These are phyloP conservation scores for Trypanosomatidae sp. DNA, from an alignment of 208 protist species.

Conservation along the genomic window DNA sequence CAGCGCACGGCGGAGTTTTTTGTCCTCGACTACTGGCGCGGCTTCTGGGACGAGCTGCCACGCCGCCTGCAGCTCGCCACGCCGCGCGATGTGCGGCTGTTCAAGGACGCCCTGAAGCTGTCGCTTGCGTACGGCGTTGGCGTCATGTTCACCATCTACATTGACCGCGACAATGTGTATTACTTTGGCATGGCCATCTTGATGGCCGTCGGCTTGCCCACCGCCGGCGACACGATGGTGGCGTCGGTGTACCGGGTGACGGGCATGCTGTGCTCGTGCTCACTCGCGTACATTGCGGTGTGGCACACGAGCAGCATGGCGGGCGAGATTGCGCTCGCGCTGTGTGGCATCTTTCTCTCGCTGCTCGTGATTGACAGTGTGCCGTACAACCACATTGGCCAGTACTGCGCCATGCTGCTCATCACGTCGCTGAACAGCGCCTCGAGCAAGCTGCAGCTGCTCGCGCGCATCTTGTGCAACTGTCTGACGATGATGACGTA, in stretches of 20 bases:
- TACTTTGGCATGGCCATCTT: conserved; percentile 69
- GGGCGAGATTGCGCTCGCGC: conserved; percentile 10
- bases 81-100: conserved; percentile 42
- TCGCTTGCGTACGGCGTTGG: conserved; percentile 35
- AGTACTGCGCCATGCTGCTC: conserved; percentile 33
- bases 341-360: conserved; percentile 21
- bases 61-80: conserved; percentile 38
- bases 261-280: conserved; percentile 27
- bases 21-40: conserved; percentile 35
- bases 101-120: conserved; percentile 53
- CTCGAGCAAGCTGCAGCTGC: conserved; percentile 9
- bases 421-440: conserved; percentile 15
- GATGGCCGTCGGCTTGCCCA: conserved; percentile 35
- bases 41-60: conserved; percentile 53
- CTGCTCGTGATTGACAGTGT: conserved; percentile 20
- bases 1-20: conserved; percentile 38
- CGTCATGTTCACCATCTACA: conserved; percentile 33
- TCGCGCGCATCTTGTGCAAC: conserved; percentile 32
- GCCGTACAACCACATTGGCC: conserved; percentile 18
- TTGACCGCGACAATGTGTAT: conserved; percentile 30
- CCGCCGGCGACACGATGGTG: conserved; percentile 37
- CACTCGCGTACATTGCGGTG: conserved; percentile 25
- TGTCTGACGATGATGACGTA: conserved; percentile 53
- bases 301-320: conserved; percentile 17
- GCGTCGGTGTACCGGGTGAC: conserved; percentile 37